Conservation (phyloP, 148 eudicot species). For the Cornus suecica region DNA sequence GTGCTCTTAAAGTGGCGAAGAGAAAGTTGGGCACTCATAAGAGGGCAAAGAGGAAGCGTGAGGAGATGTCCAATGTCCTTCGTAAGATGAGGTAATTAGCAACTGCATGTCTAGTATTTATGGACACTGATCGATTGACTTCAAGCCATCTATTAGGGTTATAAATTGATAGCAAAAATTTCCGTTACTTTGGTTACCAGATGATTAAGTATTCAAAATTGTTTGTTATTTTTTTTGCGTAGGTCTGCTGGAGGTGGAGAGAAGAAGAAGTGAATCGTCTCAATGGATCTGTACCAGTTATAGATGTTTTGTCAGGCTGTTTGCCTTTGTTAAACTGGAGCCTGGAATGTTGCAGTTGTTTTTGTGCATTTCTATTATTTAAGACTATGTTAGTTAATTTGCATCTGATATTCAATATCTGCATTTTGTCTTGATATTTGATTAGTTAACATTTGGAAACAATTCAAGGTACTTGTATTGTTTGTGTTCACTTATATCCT, state of each 20-base stretch:
- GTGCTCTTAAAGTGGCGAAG: not conserved
- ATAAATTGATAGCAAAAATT: too few relatives aligned
- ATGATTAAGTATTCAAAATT: not conserved
- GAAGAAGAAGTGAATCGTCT: slow-evolving; percentile 23
- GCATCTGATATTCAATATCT: not conserved
- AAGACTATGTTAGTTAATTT: not conserved
- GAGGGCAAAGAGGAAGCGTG: slow-evolving; percentile 2
- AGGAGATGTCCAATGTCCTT: slow-evolving; percentile 2
- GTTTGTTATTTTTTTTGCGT: too few relatives aligned
- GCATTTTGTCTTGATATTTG: not conserved
- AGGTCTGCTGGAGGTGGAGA: slow-evolving; percentile 27
- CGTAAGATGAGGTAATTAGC: not conserved
- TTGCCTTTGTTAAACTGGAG: slow-evolving; percentile 4
- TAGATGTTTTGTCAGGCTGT: not conserved
- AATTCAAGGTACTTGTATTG: not conserved
- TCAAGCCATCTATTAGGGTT: too few relatives aligned
- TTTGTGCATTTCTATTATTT: not conserved
- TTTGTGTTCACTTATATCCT: too few relatives aligned
- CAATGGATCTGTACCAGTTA: not conserved
- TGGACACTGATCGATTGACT: not conserved
- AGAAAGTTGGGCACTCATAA: not conserved
- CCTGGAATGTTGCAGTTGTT: slow-evolving; percentile 1
- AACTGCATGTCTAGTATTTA: not conserved
- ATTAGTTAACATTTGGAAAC: not conserved
- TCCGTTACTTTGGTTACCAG: too few relatives aligned